Evolutionary conservation across 2,329 filamentous ascomycete species (phyloP).

Genomic region (Mycosphaerelloides madeirae): DNA sequence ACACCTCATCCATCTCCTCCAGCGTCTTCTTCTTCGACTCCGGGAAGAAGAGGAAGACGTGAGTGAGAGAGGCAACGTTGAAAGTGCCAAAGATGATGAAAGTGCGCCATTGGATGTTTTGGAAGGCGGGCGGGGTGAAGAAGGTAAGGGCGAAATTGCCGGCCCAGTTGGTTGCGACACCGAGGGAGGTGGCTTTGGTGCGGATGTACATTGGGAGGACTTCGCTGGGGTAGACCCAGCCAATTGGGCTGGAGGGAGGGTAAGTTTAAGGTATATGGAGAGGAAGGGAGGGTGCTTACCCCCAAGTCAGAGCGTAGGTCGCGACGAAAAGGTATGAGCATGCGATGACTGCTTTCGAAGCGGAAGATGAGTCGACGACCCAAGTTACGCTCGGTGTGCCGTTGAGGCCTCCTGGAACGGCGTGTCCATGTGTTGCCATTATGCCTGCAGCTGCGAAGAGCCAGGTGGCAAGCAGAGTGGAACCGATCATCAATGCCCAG

Average conservation of each 20-base stretch:
- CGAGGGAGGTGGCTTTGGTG: slow-evolving; percentile 8
- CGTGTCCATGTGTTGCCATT: slow-evolving; percentile 8
- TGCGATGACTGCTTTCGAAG: slow-evolving; percentile 33
- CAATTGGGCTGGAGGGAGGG: no score
- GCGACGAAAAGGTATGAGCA: slow-evolving; percentile 10
- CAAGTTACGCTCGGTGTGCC: slow-evolving; percentile 7
- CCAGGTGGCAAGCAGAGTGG: slow-evolving; percentile 4
- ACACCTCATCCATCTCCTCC: slow-evolving; percentile 37
- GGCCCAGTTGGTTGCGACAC: slow-evolving; percentile 9
- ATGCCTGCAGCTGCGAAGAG: slow-evolving; percentile 9
- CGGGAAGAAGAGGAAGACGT: slow-evolving; percentile 13
- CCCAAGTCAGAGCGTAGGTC: slow-evolving; percentile 10
- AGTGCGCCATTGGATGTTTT: slow-evolving; percentile 17
- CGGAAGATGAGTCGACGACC: slow-evolving; percentile 42
- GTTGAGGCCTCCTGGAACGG: slow-evolving; percentile 10
- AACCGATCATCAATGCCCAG: slow-evolving; percentile 9
- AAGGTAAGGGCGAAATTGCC: slow-evolving; percentile 12
- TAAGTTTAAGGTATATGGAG: no score
- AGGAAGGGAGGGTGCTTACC: no score
- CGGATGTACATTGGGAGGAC: slow-evolving; percentile 10
- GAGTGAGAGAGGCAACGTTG: slow-evolving; percentile 7
- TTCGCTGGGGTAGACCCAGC: slow-evolving; percentile 9
- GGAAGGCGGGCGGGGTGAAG: slow-evolving; percentile 10
- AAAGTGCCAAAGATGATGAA: slow-evolving; percentile 13
- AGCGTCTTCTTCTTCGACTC: slow-evolving; percentile 16